Evolutionary conservation across 495 filamentous ascomycete genomes (phyloP), one percentile per base, ranked within the genome.

Genomic region (Neurospora sp.): DNA sequence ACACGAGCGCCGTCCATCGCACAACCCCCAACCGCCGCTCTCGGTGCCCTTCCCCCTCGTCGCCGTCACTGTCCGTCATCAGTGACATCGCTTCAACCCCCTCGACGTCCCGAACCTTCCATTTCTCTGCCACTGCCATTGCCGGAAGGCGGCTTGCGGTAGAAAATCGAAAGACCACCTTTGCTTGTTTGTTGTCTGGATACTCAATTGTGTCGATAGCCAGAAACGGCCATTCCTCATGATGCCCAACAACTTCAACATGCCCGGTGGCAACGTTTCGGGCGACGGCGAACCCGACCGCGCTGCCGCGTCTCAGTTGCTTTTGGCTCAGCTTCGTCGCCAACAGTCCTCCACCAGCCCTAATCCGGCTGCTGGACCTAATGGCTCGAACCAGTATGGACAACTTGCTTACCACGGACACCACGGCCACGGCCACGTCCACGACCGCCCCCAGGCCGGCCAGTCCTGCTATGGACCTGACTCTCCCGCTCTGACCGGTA

Each of bases 201-300:
- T 53, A 38, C 40, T 44, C 17, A 17, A 1, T 61, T 35, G 22
- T 61, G 53, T 61, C 53, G 53, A 61, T 17, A 40, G 39, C 39
- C 35, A 16, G 53, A 69, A 39, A 39, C n/a, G 31, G 68, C 69
- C 40, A 40, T 70, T 69, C n/a, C 59, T 48, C 40, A 53, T 76
- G 77, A 85, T 85, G 84, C 81, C 84, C 74, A 79, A 76, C 81
- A 84, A 84, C 77, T 79, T 79, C 76, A 59, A 22, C 48, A 75
- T 82, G 79, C 78, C 78, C 27, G 78, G 82, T 77, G 79, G 79
- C 71, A 73, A 75, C 48, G 73, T 69, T 65, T 70, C 79, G 22
- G 73, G 68, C 71, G 80, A 81, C n/a, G 20, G 72, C 8, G 78
- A 79, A 31, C 53, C 72, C 5, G 76, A 76, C 65, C 53, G 53